These are phyloP conservation scores for Cercophora sp. DNA, from an alignment of 495 filamentous ascomycete genomes.

Conservation along the genomic window DNA sequence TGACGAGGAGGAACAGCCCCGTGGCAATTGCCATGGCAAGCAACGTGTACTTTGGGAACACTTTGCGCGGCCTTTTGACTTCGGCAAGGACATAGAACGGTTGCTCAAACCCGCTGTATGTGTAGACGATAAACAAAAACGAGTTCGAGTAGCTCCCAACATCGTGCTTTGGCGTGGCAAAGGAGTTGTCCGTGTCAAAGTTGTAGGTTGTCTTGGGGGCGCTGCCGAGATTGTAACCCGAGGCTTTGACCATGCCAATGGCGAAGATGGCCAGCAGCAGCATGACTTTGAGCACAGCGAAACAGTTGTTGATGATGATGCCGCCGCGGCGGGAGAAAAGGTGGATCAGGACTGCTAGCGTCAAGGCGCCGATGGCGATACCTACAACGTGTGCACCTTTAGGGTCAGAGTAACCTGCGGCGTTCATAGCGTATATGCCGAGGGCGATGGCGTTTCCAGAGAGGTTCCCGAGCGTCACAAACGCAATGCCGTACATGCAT, in stretches of 20 bases:
- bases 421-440: slow-evolving; percentile 34
- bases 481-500: slow-evolving; percentile 45
- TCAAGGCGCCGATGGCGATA: slow-evolving; percentile 8
- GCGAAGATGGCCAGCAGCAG: slow-evolving; percentile 3
- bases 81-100: neutral
- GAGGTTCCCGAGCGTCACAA: slow-evolving; percentile 45
- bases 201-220: neutral
- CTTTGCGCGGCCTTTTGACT: neutral
- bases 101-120: neutral
- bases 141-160: too few relatives aligned
- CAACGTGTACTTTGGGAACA: neutral
- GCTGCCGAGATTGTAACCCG: neutral
- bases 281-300: slow-evolving; percentile 17
- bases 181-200: neutral
- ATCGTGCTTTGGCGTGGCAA: too few relatives aligned
- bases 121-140: neutral
- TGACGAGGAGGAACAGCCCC: neutral
- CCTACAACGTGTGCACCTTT: neutral
- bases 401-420: neutral
- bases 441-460: slow-evolving; percentile 12
- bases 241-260: slow-evolving; percentile 2
- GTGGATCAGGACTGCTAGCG: neutral
- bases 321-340: neutral
- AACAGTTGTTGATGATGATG: slow-evolving; percentile 17
- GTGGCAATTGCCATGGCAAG: neutral